phyloP scores from a whole-genome alignment of 148 eudicot genomes.

The Nepenthes gracilis region DNA sequence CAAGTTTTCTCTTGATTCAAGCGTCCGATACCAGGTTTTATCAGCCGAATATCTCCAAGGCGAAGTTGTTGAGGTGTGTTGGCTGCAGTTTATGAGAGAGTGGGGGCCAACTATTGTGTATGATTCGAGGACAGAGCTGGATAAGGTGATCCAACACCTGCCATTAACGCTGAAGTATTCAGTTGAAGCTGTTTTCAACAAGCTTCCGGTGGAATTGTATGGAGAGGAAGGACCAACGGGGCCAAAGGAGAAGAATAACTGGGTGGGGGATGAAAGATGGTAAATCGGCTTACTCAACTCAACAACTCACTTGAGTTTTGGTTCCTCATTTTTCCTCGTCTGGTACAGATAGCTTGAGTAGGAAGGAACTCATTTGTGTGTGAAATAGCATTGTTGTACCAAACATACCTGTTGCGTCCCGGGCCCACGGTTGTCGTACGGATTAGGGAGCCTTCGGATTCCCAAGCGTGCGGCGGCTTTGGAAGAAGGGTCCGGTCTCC shows the following conservation, averaged over 20 bases:
- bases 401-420: too few species aligned
- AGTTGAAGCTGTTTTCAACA: constrained; percentile 25
- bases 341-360: too few species aligned
- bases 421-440: too few species aligned
- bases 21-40: constrained; percentile 41
- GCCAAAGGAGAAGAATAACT: constrained; percentile 93
- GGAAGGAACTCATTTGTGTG: too few species aligned
- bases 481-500: too few species aligned
- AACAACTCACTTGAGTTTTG: too few species aligned
- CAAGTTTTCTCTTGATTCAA: constrained; percentile 47
- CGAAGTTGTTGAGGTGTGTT: constrained; percentile 42
- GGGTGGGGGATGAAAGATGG: constrained; percentile 84
- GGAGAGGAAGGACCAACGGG: constrained; percentile 87
- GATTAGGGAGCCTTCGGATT: too few species aligned
- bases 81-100: constrained; percentile 80
- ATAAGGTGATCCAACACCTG: constrained; percentile 37
- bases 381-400: too few species aligned
- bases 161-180: constrained; percentile 35
- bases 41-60: constrained; percentile 79
- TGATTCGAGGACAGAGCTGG: constrained; percentile 52
- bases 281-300: constrained; percentile 11
- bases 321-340: too few species aligned
- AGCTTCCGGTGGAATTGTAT: constrained; percentile 57
- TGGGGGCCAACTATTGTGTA: constrained; percentile 80
- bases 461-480: too few species aligned